Evolutionary conservation across 2,329 filamentous ascomycete species (phyloP).

Genomic region (Xylariaceae sp.): DNA sequence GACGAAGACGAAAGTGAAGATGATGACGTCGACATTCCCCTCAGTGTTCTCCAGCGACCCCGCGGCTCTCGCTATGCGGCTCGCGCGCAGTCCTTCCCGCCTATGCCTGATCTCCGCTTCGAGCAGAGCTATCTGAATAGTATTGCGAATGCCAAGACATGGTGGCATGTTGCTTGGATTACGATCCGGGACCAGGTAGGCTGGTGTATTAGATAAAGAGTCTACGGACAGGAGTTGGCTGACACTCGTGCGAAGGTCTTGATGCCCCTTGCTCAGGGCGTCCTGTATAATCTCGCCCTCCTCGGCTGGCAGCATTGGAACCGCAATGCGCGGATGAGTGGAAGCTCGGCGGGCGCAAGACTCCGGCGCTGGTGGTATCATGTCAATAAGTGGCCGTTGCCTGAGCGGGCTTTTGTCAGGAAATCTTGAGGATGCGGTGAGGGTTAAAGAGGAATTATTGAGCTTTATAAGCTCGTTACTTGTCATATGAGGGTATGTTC

Average conservation of each 20-base stretch:
- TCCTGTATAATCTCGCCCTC: conserved; percentile 80
- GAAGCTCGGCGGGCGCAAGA: conserved; percentile 68
- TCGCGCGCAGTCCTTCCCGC: conserved; percentile 41
- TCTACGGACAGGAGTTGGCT: too few species aligned
- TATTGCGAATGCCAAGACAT: conserved; percentile 72
- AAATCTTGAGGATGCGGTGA: neutral
- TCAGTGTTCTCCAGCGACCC: conserved; percentile 54
- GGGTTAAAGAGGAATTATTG: neutral
- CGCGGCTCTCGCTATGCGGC: conserved; percentile 46
- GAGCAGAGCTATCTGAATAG: conserved; percentile 97
- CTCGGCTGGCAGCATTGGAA: conserved; percentile 92
- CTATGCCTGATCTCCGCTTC: conserved; percentile 85
- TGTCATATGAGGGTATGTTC: too few species aligned
- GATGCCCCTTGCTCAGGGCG: conserved; percentile 80
- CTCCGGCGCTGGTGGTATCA: conserved; percentile 90
- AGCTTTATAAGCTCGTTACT: too few species aligned
- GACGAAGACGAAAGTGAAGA: conserved; percentile 41
- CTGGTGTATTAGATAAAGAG: neutral
- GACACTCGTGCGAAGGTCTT: conserved; percentile 52
- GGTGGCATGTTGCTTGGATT: conserved; percentile 75
- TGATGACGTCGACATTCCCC: conserved; percentile 64
- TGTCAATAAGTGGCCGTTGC: conserved; percentile 84
- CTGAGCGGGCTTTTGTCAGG: conserved; percentile 29
- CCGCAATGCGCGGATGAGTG: conserved; percentile 67
- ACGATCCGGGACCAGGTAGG: conserved; percentile 81